Evolutionary conservation across 1,139 yeast genomes (phyloP).

Genomic region (Lipomyces yarrowii): DNA sequence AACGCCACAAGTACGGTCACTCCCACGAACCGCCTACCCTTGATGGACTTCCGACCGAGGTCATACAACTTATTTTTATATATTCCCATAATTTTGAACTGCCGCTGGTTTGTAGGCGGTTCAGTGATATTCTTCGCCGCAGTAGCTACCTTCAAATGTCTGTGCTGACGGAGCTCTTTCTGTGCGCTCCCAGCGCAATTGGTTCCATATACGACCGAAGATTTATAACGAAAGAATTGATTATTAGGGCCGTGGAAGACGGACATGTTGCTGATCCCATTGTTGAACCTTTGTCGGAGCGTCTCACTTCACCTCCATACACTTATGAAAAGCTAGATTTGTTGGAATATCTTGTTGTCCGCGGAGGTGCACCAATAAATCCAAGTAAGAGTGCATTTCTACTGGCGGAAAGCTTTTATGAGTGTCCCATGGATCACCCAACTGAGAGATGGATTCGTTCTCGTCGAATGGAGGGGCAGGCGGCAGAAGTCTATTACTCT

Average conservation of each 20-base stretch:
- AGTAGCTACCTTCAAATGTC: slow-evolving; percentile 11
- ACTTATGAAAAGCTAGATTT: slow-evolving; percentile 13
- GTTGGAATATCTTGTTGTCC: slow-evolving; percentile 16
- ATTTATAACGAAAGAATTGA: slow-evolving; percentile 17
- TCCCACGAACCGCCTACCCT: slow-evolving; percentile 3
- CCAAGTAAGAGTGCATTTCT: slow-evolving; percentile 11
- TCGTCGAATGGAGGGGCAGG: neutral
- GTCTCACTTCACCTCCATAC: slow-evolving; percentile 15
- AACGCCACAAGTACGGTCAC: neutral
- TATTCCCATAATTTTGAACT: slow-evolving; percentile 13
- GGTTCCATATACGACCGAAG: slow-evolving; percentile 13
- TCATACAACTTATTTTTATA: slow-evolving; percentile 18
- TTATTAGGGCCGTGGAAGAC: slow-evolving; percentile 2
- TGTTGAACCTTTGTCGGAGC: neutral
- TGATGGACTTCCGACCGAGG: slow-evolving; percentile 20
- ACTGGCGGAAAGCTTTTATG: slow-evolving; percentile 17
- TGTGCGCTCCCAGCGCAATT: slow-evolving; percentile 5
- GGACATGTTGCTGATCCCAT: slow-evolving; percentile 5
- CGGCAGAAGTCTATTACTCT: neutral
- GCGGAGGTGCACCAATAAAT: slow-evolving; percentile 17
- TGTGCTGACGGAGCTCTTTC: slow-evolving; percentile 10
- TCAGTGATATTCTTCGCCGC: slow-evolving; percentile 3
- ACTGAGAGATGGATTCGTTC: neutral
- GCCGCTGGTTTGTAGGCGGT: slow-evolving; percentile 14
- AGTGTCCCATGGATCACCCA: neutral